A percentile compares a stretch with the other conserved stretches of the same genome.
phyloP scores from a whole-genome alignment of 306 rosid species.

The Pyrus betulifolia region DNA sequence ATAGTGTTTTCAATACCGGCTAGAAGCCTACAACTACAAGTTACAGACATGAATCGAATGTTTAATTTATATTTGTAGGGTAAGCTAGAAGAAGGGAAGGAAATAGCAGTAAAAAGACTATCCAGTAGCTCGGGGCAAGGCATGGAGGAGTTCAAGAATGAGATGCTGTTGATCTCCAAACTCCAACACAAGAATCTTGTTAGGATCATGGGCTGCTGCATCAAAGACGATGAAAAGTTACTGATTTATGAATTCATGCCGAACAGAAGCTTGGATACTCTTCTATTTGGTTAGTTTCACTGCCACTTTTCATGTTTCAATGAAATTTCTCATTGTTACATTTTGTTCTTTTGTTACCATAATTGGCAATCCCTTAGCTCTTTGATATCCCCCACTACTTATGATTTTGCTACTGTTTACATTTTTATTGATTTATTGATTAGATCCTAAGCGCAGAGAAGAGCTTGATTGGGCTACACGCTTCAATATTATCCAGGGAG shows the following conservation, averaged over 20 bases:
- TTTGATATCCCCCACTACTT: not conserved
- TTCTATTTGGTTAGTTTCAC: constrained; percentile 20
- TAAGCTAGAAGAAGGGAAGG: constrained; percentile 21
- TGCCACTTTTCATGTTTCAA: not conserved
- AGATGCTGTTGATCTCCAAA: constrained; percentile 23
- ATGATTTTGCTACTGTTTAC: not conserved
- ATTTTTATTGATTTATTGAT: not conserved
- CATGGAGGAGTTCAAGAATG: constrained; percentile 29
- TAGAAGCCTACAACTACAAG: not conserved
- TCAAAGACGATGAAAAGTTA: constrained; percentile 24
- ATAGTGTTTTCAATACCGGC: not conserved
- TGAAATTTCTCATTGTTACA: not conserved
- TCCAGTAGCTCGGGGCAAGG: constrained; percentile 35
- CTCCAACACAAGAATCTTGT: constrained; percentile 41
- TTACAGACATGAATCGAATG: not conserved
- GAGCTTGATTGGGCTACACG: constrained; percentile 17
- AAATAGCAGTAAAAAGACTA: constrained; percentile 31
- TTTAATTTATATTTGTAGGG: constrained; percentile 15
- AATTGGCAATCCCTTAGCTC: no score
- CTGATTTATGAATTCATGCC: constrained; percentile 34
- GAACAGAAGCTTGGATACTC: constrained; percentile 32
- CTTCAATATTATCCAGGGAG: constrained; percentile 15
- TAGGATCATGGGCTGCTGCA: constrained; percentile 26
- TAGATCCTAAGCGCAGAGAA: not conserved
- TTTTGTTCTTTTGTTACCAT: no score